phyloP scores from a whole-genome alignment of 257 asterid species.

The Primulina tabacum region DNA sequence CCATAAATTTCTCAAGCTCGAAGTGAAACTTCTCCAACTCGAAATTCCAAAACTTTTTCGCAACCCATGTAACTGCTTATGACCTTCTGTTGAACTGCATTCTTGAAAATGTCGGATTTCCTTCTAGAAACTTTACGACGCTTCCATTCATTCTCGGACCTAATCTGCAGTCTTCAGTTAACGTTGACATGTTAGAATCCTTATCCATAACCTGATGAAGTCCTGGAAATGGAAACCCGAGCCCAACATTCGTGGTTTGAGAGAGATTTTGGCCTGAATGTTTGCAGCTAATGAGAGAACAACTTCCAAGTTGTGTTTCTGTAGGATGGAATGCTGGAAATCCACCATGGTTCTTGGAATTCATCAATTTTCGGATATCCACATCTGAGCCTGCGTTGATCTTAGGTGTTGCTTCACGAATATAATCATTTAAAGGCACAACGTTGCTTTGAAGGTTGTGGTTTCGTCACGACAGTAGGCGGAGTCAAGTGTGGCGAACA shows the following conservation, averaged over 20 bases:
- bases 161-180: background rate
- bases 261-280: background rate
- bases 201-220: background rate
- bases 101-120: background rate
- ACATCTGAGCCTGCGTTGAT: background rate
- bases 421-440: background rate
- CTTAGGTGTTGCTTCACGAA: background rate
- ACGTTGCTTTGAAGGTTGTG: background rate
- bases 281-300: background rate
- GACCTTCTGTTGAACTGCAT: background rate
- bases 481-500: background rate
- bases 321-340: background rate
- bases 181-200: background rate
- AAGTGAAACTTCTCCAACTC: no score
- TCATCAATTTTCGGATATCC: background rate
- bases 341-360: background rate
- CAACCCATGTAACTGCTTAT: no score
- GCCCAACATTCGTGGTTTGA: background rate
- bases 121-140: background rate
- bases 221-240: background rate
- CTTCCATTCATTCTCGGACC: background rate
- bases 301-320: background rate
- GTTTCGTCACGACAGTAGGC: background rate
- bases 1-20: no score
- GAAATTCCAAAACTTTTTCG: no score